These are phyloP conservation scores for Barnettozyma salicaria DNA, from an alignment of 805 yeast genomes.

Conservation along the genomic window DNA sequence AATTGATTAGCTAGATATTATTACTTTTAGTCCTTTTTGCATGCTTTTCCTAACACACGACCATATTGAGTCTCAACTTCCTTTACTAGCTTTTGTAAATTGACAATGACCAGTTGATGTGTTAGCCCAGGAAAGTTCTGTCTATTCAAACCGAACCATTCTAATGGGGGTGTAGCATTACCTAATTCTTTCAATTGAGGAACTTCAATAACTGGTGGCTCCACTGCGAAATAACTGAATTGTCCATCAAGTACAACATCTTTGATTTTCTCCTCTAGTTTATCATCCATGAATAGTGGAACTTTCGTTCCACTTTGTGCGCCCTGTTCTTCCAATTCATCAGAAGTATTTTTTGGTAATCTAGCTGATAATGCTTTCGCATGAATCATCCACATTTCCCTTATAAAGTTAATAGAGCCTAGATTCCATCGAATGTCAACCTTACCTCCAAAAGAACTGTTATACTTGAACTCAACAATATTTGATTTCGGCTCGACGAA, in stretches of 20 bases:
- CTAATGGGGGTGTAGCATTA: conserved; percentile 95
- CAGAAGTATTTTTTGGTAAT: conserved; percentile 30
- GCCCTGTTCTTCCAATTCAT: conserved; percentile 4
- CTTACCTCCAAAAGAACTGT: conserved; percentile 77
- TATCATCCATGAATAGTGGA: conserved; percentile 29
- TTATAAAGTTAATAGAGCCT: conserved; percentile 82
- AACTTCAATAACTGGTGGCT: conserved; percentile 77
- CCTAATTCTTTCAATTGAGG: conserved; percentile 91
- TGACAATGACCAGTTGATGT: conserved; percentile 71
- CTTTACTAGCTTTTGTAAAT: conserved; percentile 65
- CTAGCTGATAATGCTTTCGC: conserved; percentile 65
- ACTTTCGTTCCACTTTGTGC: conserved; percentile 11
- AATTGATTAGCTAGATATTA: no score
- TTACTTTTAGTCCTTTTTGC: neutral
- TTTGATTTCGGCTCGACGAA: conserved; percentile 50
- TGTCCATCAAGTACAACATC: conserved; percentile 42
- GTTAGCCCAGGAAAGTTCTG: conserved; percentile 79
- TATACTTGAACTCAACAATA: conserved; percentile 58
- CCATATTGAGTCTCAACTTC: conserved; percentile 51
- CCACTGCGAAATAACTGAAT: conserved; percentile 56
- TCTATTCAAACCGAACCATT: conserved; percentile 95
- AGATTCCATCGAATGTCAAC: conserved; percentile 92
- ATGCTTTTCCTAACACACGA: conserved; percentile 35
- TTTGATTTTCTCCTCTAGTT: conserved; percentile 37
- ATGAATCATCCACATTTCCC: conserved; percentile 91